These are phyloP conservation scores for Diplodia sapinea DNA, from an alignment of 2,329 filamentous ascomycete species.

Conservation along the genomic window DNA sequence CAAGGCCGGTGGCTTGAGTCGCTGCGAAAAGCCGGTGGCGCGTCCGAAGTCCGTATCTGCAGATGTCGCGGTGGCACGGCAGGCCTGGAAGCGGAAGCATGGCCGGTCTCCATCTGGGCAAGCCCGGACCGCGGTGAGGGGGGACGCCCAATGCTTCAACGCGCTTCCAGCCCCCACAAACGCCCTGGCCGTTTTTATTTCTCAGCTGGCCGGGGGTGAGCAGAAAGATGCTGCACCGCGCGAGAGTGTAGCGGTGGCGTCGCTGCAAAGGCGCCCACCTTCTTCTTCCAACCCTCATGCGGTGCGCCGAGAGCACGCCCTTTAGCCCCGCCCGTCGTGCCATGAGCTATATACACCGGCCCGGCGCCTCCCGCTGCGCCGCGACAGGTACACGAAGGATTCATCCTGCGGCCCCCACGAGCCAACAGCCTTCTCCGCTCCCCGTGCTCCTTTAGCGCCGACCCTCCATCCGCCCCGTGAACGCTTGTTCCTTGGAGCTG, in stretches of 20 bases:
- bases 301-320: background rate
- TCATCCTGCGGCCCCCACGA: background rate
- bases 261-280: background rate
- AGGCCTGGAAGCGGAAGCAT: conserved; percentile 10
- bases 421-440: background rate
- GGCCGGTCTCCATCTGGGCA: background rate
- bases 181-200: background rate
- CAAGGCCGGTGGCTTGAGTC: background rate
- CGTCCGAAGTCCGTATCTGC: background rate
- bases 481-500: background rate
- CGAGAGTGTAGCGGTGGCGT: background rate
- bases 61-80: conserved; percentile 1
- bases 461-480: background rate
- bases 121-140: background rate
- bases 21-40: background rate
- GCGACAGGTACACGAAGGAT: conserved; percentile 12
- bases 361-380: conserved; percentile 17
- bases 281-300: background rate
- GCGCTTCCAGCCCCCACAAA: conserved; percentile 8
- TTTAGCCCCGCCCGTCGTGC: conserved; percentile 2
- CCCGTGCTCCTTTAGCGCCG: no score
- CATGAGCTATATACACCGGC: conserved; percentile 3
- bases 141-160: background rate
- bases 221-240: background rate
- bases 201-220: background rate